Conservation (phyloP, 306 rosid genomes). For the Vigna mungo region DNA sequence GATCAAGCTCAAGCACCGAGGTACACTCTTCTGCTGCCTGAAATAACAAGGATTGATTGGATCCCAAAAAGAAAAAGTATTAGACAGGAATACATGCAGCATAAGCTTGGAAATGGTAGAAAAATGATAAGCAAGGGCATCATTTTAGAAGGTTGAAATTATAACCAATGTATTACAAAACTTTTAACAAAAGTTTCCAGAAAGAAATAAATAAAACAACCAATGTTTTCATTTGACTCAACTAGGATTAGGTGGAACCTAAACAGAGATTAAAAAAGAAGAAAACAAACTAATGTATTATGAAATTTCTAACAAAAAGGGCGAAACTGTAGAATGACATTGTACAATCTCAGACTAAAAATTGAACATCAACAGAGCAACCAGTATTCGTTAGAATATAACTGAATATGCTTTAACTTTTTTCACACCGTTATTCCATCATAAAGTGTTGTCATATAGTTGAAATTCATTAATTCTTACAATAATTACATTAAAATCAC, state of each 20-base stretch:
- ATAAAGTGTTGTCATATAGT: not conserved
- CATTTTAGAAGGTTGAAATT: constrained; percentile 17
- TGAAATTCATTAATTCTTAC: not conserved
- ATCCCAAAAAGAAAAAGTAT: not conserved
- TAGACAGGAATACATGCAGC: not conserved
- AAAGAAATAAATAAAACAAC: not conserved
- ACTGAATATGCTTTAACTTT: not conserved
- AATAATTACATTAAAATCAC: not conserved
- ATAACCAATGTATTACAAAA: not conserved
- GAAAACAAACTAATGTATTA: not conserved
- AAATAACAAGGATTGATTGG: constrained; percentile 33
- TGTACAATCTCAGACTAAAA: not conserved
- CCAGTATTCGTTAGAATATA: not conserved
- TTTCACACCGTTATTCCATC: not conserved
- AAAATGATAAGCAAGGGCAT: not conserved
- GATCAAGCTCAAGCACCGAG: constrained; percentile 88
- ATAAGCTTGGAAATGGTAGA: constrained; percentile 7
- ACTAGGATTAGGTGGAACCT: not conserved
- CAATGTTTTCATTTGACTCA: constrained; percentile 1
- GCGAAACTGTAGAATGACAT: not conserved
- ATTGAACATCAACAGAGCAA: constrained; percentile 23
- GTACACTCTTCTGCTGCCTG: constrained; percentile 97
- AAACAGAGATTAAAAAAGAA: not conserved
- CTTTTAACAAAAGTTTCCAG: too few relatives aligned
- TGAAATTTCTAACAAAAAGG: constrained; percentile 4